A percentile compares a stretch with the other conserved stretches of the same genome.
phyloP scores from a whole-genome alignment of 2,329 filamentous ascomycete genomes.

The Trichophaea hybrida region DNA sequence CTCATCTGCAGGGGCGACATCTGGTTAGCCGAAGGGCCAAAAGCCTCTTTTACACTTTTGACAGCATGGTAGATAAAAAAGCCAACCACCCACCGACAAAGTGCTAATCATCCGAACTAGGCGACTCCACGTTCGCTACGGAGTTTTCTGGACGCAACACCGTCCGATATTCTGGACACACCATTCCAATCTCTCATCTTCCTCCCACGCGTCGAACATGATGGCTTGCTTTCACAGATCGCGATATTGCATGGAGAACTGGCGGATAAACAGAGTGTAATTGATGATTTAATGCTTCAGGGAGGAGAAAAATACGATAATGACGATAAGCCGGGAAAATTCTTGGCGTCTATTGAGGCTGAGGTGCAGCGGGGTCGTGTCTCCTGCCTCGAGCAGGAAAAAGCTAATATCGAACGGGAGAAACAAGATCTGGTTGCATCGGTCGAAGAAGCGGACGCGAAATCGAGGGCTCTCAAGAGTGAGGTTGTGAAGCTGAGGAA shows the following conservation, averaged over 20 bases:
- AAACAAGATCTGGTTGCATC: neutral
- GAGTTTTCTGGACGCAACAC: constrained; percentile 1
- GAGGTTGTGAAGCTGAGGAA: neutral
- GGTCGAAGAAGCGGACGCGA: neutral
- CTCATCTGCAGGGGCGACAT: neutral
- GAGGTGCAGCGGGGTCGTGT: neutral
- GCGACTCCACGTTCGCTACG: constrained; percentile 2
- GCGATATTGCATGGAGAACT: neutral
- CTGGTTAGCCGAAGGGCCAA: neutral
- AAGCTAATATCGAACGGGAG: neutral
- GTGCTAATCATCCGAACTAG: neutral
- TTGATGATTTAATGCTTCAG: neutral
- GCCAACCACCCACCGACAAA: neutral
- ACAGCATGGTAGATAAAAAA: neutral
- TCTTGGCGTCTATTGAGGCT: neutral
- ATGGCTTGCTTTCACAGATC: neutral
- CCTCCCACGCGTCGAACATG: neutral
- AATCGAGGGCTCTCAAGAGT: neutral
- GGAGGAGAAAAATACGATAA: neutral
- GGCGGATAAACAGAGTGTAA: neutral
- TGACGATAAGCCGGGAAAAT: neutral
- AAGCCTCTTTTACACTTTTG: neutral
- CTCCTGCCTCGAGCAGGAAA: neutral
- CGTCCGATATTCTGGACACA: neutral
- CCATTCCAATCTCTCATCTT: neutral